Evolutionary conservation across 305 asterid genomes (phyloP).

Genomic region (Fraxinus latifolia): DNA sequence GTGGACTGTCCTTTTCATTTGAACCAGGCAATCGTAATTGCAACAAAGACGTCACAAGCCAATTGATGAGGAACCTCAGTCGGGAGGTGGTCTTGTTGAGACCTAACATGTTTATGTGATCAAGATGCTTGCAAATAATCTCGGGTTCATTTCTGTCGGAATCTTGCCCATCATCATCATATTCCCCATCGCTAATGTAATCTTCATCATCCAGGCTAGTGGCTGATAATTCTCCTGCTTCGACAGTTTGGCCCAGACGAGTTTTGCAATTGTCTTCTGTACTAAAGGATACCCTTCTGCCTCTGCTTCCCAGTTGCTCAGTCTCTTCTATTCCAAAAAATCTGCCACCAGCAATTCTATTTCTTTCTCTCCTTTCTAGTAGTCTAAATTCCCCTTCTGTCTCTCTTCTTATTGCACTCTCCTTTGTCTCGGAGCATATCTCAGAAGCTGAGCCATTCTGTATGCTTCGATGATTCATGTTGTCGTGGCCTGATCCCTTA

Average conservation of each 20-base stretch:
- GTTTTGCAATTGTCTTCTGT: slow-evolving; percentile 56
- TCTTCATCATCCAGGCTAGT: slow-evolving; percentile 70
- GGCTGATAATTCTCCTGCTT: slow-evolving; percentile 62
- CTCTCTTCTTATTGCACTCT: slow-evolving; percentile 88
- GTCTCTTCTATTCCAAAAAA: slow-evolving; percentile 82
- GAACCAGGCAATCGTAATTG: slow-evolving; percentile 63
- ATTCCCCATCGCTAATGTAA: slow-evolving; percentile 63
- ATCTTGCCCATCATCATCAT: slow-evolving; percentile 67
- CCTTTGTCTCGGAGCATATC: slow-evolving; percentile 53
- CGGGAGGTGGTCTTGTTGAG: slow-evolving; percentile 88
- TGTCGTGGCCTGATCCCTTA: slow-evolving; percentile 21
- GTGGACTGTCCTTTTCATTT: slow-evolving; percentile 38
- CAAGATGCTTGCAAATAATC: slow-evolving; percentile 68
- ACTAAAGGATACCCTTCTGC: slow-evolving; percentile 79
- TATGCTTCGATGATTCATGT: slow-evolving; percentile 22
- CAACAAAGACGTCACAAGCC: slow-evolving; percentile 88
- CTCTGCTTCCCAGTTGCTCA: slow-evolving; percentile 66
- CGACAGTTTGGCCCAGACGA: slow-evolving; percentile 44
- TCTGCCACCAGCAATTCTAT: slow-evolving; percentile 67
- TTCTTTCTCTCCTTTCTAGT: slow-evolving; percentile 81
- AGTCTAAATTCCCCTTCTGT: slow-evolving; percentile 89
- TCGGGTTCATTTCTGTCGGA: slow-evolving; percentile 75
- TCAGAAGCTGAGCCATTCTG: slow-evolving; percentile 52
- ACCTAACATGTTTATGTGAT: slow-evolving; percentile 90
- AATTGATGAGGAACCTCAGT: slow-evolving; percentile 78